Evolutionary conservation across 345 rosid species (phyloP).

Genomic region (Acer negundo): DNA sequence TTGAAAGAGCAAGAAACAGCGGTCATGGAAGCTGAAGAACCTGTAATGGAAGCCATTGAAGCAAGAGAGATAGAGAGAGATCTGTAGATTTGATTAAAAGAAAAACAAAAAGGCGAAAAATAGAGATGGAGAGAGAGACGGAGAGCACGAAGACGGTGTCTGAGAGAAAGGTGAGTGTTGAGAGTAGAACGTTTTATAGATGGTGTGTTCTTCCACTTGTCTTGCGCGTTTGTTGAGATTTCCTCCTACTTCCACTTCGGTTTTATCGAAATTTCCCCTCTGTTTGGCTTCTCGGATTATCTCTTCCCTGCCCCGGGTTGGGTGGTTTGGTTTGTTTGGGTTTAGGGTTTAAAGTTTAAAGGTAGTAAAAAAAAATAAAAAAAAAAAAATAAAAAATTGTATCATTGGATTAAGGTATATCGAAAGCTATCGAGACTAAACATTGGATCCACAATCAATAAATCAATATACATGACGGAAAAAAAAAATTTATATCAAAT

Average conservation of each 20-base stretch:
- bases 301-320: not conserved
- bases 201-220: not conserved
- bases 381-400: no score
- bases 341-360: no score
- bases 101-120: not conserved
- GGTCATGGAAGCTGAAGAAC: constrained; percentile 27
- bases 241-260: not conserved
- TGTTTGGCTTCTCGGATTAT: not conserved
- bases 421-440: no score
- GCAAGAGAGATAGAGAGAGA: constrained; percentile 22
- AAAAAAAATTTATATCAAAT: no score
- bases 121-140: constrained; percentile 13
- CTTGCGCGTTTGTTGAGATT: constrained; percentile 14
- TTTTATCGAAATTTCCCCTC: not conserved
- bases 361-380: no score
- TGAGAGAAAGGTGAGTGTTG: not conserved
- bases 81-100: not conserved
- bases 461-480: no score
- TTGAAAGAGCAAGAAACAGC: constrained; percentile 32
- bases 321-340: not conserved
- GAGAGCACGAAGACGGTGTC: constrained; percentile 28
- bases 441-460: no score
- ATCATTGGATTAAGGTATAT: no score
- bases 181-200: constrained; percentile 21
- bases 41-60: constrained; percentile 44